A percentile compares a stretch with the other conserved stretches of the same genome.
Conservation (phyloP, 1,284 basidiomycete species). For the Cryptococcus jaspeensis region DNA sequence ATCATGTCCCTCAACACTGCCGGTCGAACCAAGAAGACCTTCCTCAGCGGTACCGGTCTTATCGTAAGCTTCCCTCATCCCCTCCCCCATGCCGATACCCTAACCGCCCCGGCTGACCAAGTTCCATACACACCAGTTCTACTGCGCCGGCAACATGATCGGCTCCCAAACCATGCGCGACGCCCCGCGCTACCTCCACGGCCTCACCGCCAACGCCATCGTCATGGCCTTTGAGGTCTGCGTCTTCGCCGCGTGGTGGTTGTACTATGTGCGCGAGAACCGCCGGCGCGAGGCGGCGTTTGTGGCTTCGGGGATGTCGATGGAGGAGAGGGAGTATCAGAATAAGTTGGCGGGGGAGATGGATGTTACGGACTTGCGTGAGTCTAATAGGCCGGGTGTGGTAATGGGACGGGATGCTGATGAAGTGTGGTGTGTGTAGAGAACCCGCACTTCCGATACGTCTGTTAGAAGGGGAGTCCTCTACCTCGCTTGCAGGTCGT, state of each 20-base stretch:
- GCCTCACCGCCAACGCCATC: constrained; percentile 20
- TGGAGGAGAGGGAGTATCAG: constrained; percentile 21
- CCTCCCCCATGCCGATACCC: not conserved
- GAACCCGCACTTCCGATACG: constrained; percentile 30
- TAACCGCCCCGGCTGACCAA: not conserved
- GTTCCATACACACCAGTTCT: constrained; percentile 3
- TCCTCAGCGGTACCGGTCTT: constrained; percentile 17
- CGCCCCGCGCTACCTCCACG: constrained; percentile 23
- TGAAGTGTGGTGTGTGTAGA: not conserved
- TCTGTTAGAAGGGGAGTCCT: constrained; percentile 8
- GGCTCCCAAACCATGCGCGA: constrained; percentile 30
- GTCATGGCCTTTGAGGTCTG: constrained; percentile 14
- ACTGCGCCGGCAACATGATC: constrained; percentile 32
- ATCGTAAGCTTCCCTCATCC: constrained; percentile 9
- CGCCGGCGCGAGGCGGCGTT: constrained; percentile 22
- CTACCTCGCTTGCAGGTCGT: too few relatives aligned
- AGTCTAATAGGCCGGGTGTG: not conserved
- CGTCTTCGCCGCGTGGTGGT: constrained; percentile 23
- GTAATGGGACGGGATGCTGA: not conserved
- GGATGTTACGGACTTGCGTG: constrained; percentile 30
- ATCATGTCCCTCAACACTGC: constrained; percentile 34
- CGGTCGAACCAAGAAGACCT: constrained; percentile 35
- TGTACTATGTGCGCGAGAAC: constrained; percentile 26
- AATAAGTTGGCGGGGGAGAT: constrained; percentile 29
- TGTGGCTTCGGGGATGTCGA: constrained; percentile 18